Percentiles rank a stretch among this genome's conserved stretches.
Evolutionary conservation across 495 filamentous ascomycete genomes (phyloP).

Genomic region (Penicillium lividum): DNA sequence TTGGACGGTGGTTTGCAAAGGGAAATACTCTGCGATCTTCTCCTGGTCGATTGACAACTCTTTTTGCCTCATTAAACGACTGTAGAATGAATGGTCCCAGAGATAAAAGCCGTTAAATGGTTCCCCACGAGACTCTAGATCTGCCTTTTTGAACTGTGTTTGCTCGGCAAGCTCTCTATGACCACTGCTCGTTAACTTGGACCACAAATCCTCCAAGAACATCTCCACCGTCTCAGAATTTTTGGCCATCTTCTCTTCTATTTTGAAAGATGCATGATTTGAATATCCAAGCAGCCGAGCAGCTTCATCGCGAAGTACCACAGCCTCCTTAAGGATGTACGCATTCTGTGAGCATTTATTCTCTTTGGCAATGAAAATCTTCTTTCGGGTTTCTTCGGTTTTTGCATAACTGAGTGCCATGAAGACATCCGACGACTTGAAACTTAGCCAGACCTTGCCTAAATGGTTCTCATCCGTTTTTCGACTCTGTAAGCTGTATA

Average conservation of each 20-base stretch:
- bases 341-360: background rate
- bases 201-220: background rate
- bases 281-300: background rate
- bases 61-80: background rate
- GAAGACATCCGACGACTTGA: background rate
- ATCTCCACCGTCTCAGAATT: background rate
- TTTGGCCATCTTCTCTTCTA: background rate
- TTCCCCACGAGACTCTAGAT: background rate
- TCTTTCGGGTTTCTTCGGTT: background rate
- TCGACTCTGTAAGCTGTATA: background rate
- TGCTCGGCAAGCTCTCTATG: background rate
- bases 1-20: background rate
- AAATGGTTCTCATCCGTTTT: background rate
- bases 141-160: background rate
- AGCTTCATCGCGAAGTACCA: background rate
- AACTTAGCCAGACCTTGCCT: background rate
- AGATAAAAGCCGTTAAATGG: background rate
- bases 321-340: background rate
- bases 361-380: background rate
- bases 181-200: background rate
- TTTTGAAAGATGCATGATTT: background rate
- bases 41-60: background rate
- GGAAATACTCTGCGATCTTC: background rate
- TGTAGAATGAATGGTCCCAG: background rate
- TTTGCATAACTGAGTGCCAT: background rate